A percentile compares a stretch with the other conserved stretches of the same genome.
Conservation (phyloP, 257 asterid genomes). For the Ilex asprella region DNA sequence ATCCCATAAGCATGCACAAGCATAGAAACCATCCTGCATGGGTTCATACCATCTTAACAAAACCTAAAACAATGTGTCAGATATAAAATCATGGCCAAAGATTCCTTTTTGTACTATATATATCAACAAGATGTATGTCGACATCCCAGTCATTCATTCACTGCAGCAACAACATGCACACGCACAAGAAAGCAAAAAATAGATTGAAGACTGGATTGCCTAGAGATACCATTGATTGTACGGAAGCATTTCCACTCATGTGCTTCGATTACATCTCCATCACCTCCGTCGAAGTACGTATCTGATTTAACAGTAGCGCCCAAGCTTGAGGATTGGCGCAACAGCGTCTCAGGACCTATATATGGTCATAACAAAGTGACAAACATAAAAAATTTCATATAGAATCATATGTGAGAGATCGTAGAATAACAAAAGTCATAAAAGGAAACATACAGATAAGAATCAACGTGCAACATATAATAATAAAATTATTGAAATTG, state of each 20-base stretch:
- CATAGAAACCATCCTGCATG: too few relatives aligned
- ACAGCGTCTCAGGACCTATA: slow-evolving; percentile 81
- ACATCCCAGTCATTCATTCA: too few relatives aligned
- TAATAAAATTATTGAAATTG: not conserved
- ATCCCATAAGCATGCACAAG: too few relatives aligned
- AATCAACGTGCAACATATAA: not conserved
- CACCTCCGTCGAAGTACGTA: slow-evolving; percentile 56
- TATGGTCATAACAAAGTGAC: not conserved
- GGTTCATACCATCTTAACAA: too few relatives aligned
- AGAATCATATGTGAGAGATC: slow-evolving; percentile 7
- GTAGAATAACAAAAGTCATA: not conserved
- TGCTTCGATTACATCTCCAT: slow-evolving; percentile 77
- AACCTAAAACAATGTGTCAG: too few relatives aligned
- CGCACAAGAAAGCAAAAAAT: not conserved
- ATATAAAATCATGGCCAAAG: too few relatives aligned
- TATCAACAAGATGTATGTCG: too few relatives aligned
- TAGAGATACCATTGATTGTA: slow-evolving; percentile 62
- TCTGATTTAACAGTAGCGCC: slow-evolving; percentile 34
- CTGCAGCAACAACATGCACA: too few relatives aligned
- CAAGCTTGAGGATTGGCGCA: slow-evolving; percentile 65
- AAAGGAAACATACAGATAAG: not conserved
- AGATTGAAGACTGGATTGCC: not conserved
- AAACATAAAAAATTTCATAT: slow-evolving; percentile 11
- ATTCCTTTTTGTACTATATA: too few relatives aligned
- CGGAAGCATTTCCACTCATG: slow-evolving; percentile 96